Conservation (phyloP, 164 flowering plant species). For the Berberis thunbergii region DNA sequence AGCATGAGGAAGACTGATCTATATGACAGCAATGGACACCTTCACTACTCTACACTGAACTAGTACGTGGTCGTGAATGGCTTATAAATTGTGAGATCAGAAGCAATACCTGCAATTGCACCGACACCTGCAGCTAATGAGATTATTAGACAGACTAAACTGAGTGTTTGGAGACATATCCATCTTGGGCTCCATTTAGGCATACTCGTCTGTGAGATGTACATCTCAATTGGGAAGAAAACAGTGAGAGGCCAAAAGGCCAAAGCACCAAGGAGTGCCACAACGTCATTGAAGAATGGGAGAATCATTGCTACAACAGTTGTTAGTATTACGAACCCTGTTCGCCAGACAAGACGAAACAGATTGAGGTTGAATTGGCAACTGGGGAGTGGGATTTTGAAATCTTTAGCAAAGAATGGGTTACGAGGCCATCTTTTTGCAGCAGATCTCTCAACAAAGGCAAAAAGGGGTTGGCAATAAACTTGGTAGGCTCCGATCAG, state of each 20-base stretch:
- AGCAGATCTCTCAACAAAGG: not conserved
- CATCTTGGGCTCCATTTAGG: conserved; percentile 54
- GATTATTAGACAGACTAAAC: conserved; percentile 44
- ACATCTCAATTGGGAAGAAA: conserved; percentile 75
- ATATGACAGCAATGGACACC: too few species aligned
- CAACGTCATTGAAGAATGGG: conserved; percentile 69
- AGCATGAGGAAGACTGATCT: too few species aligned
- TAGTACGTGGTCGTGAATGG: too few species aligned
- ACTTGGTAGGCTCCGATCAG: conserved; percentile 56
- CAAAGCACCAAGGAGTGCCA: conserved; percentile 58
- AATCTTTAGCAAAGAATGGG: conserved; percentile 33
- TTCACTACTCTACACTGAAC: too few species aligned
- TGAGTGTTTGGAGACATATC: conserved; percentile 49
- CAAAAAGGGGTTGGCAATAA: not conserved
- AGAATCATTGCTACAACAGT: conserved; percentile 63
- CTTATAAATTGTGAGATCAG: too few species aligned
- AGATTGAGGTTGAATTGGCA: conserved; percentile 19
- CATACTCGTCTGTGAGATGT: conserved; percentile 45
- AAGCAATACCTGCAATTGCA: too few species aligned
- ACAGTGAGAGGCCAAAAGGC: conserved; percentile 79
- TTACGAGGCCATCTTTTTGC: not conserved
- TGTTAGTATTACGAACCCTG: conserved; percentile 44
- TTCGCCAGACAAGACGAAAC: conserved; percentile 39
- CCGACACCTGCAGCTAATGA: conserved; percentile 37
- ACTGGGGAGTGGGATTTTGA: conserved; percentile 22